Base-by-base conservation (phyloP, 768 basidiomycete species). In the Boletellus ananas region DNA sequence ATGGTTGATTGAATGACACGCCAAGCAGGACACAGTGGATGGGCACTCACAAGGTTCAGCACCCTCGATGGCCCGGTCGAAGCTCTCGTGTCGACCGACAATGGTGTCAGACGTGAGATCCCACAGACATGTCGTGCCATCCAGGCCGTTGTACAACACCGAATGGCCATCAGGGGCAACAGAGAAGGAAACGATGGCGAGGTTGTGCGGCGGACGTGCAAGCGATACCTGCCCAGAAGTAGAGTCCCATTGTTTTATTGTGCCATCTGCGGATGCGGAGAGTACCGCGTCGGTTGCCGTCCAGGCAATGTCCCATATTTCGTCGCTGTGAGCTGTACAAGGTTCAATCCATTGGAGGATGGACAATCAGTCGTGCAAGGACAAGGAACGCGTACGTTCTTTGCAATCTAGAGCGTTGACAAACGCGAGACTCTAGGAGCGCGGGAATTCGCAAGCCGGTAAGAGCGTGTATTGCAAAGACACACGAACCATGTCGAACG, bases 181-280 rank as follows among this genome's bases (percentile, higher is more conserved):
- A 16, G 89, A 90, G 31, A 95, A 69, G 6, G 91, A 91, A 16
- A 90, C 81, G 56, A 93, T 80, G 3, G 89, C 93, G 17, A 95
- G 83, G 7, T 90, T 83, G 69, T 95, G 90, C n/a, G 85, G 75
- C 34, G 80, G 69, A 16, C 83, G 81, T 31, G 83, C 72, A 11
- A 73, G 72, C 46, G 76, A 75, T 3, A 80, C 78, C 58, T 87
- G 81, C 18, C 86, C 87, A 5, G 84, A 76, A 3, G 74, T 71
- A 18, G 85, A 74, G 54, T 85, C 76, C 84, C 84, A 89, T 51
- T 83, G 84, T 58, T 83, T 84, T 61, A 87, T 76, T 6, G 79
- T 76, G 4, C 90, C 90, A 59, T 92, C 90, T 1, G 87, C 87
- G 11, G 87, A 88, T 27, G 83, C 77, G 1, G 87, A 89, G 31